Conservation (phyloP, 768 basidiomycete species). For the Lenzites betulinus region DNA sequence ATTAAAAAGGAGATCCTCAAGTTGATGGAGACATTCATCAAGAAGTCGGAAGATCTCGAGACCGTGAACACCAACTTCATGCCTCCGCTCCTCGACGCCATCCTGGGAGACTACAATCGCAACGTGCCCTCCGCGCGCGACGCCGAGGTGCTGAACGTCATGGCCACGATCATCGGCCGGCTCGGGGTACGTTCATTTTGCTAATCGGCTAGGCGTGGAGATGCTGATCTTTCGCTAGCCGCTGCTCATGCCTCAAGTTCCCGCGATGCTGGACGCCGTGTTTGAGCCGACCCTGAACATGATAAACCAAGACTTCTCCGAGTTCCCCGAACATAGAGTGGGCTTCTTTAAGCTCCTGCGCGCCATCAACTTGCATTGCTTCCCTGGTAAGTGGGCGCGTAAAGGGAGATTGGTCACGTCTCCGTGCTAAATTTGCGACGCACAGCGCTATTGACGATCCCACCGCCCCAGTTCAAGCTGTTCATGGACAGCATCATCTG, state of each 20-base stretch:
- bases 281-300: constrained; percentile 96
- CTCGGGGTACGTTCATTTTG: constrained; percentile 68
- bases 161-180: constrained; percentile 89
- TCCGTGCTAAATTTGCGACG: background rate
- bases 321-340: constrained; percentile 95
- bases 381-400: constrained; percentile 71
- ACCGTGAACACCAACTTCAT: constrained; percentile 90
- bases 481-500: constrained; percentile 98
- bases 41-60: constrained; percentile 95
- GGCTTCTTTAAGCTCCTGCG: constrained; percentile 97
- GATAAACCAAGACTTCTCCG: constrained; percentile 99
- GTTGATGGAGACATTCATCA: constrained; percentile 96
- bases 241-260: constrained; percentile 90
- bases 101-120: constrained; percentile 94
- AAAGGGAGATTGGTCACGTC: background rate
- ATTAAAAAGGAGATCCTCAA: constrained; percentile 99
- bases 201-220: background rate
- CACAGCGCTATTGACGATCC: constrained; percentile 78
- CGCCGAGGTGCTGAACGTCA: constrained; percentile 95
- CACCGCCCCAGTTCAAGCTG: constrained; percentile 93
- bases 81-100: constrained; percentile 93
- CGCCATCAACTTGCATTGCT: constrained; percentile 90
- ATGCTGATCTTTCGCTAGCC: constrained; percentile 45
- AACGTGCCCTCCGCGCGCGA: constrained; percentile 94
- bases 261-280: constrained; percentile 92